Evolutionary conservation across 1,139 yeast genomes (phyloP).

Genomic region (Pichia terricola): DNA sequence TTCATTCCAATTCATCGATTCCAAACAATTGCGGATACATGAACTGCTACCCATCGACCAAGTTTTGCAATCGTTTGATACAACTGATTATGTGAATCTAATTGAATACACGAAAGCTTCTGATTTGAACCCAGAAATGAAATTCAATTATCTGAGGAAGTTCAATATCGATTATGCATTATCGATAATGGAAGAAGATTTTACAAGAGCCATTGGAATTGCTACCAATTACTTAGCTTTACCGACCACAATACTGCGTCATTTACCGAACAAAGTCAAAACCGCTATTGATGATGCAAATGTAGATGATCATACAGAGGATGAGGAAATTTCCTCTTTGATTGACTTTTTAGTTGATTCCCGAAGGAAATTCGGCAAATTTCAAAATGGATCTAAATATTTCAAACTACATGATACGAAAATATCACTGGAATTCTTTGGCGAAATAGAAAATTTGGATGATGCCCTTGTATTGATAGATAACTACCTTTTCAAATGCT

Average conservation of each 20-base stretch:
- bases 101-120: too few species aligned
- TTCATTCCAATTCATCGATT: too few species aligned
- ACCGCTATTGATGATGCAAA: background rate
- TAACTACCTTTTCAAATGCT: constrained; percentile 70
- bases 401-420: constrained; percentile 22
- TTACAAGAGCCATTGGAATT: constrained; percentile 32
- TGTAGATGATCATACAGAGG: background rate
- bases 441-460: constrained; percentile 9
- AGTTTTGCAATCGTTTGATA: too few species aligned
- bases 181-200: constrained; percentile 26
- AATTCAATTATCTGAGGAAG: constrained; percentile 30
- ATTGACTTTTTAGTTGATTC: constrained; percentile 35
- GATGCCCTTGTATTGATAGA: constrained; percentile 51
- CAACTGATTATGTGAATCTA: constrained; percentile 31
- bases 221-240: constrained; percentile 50
- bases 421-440: constrained; percentile 25
- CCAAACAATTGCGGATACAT: too few species aligned
- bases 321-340: background rate
- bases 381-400: constrained; percentile 27
- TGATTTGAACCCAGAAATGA: too few species aligned
- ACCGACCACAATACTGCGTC: constrained; percentile 39
- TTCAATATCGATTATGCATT: constrained; percentile 35
- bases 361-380: constrained; percentile 37
- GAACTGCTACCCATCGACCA: too few species aligned
- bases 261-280: constrained; percentile 30